These are phyloP conservation scores for Penicillium sp. DNA, from an alignment of 2,329 filamentous ascomycete genomes.

Conservation along the genomic window DNA sequence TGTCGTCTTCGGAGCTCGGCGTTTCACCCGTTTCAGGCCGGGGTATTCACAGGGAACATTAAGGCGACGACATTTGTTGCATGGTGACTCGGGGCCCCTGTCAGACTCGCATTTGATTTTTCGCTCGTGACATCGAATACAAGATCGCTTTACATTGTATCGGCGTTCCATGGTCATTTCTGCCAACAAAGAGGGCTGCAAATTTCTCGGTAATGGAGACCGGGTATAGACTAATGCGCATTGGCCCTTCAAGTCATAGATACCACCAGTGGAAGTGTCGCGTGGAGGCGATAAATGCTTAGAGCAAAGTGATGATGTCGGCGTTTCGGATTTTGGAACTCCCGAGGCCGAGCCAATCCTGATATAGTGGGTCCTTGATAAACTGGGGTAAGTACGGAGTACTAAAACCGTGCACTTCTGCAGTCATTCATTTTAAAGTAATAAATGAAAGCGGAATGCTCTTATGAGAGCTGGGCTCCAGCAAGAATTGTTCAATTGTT, in stretches of 20 bases:
- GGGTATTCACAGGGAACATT: slow-evolving; percentile 26
- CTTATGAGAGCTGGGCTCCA: too few relatives aligned
- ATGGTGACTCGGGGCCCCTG: slow-evolving; percentile 15
- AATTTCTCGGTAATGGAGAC: not conserved
- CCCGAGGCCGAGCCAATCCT: not conserved
- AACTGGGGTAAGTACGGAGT: not conserved
- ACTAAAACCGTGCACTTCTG: too few relatives aligned
- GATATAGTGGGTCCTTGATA: not conserved
- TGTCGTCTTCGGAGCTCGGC: slow-evolving; percentile 18
- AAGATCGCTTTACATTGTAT: slow-evolving; percentile 31
- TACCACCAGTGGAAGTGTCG: not conserved
- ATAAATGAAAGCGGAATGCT: too few relatives aligned
- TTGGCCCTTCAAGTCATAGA: not conserved
- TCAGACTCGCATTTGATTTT: slow-evolving; percentile 28
- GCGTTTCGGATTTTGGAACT: slow-evolving; percentile 9
- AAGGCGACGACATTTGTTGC: slow-evolving; percentile 21
- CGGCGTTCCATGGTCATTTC: slow-evolving; percentile 11
- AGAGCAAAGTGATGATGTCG: not conserved
- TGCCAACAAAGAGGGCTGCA: not conserved
- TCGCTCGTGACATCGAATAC: slow-evolving; percentile 31
- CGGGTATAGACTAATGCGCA: not conserved
- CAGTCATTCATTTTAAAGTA: too few relatives aligned
- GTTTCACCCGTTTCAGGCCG: slow-evolving; percentile 20
- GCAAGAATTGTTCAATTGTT: too few relatives aligned
- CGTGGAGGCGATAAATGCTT: not conserved